Evolutionary conservation across 768 basidiomycete genomes (phyloP), one percentile per base, ranked within the genome.

Genomic region (Amanita polypyramis): DNA sequence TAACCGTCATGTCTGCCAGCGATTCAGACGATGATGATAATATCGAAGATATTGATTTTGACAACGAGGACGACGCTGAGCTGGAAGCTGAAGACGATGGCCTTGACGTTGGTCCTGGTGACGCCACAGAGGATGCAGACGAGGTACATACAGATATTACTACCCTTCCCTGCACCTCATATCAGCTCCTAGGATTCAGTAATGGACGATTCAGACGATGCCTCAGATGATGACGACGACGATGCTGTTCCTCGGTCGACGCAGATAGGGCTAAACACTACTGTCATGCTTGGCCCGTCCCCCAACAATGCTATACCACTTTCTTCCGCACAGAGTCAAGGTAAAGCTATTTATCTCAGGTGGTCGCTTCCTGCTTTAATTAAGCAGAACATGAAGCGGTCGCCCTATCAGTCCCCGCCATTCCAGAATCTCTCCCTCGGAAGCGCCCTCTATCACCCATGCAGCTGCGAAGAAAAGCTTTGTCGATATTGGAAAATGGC

Each of bases 21-120:
- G 80, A 82, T 57, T 80, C 78, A 12, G 82, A 82, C 53, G 79
- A 79, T 35, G 79, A 79, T 35, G 80, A 81, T 52, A 72, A 67
- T 43, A 68, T 73, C 51, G 80, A 83, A 54, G 77, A 78, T 52
- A 65, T 72, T 47, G 77, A 79, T 51, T 78, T 74, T 51, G 81
- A 82, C 46, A 67, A 65, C 15, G 72, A 72, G 19, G 69, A 70
- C 17, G 67, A 71, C 10, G 67, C 68, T 9, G 70, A 68, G 15
- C 62, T 62, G 33, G 73, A 75, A 42, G 68, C 63, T 2, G 69
- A 68, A 23, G 58, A 60, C 3, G 61, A 61, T n/a, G 74, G 76
- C 21, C 62, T 62, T 33, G 65, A 66, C 39, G 62, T 64, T n/a
- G 54, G 59, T 48, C 51, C 58, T 25, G 82, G 84, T 52, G 82